Evolutionary conservation across 177 flowering plant species (phyloP), one percentile per base, ranked within the genome.

Genomic region (Vitis hybrid): DNA sequence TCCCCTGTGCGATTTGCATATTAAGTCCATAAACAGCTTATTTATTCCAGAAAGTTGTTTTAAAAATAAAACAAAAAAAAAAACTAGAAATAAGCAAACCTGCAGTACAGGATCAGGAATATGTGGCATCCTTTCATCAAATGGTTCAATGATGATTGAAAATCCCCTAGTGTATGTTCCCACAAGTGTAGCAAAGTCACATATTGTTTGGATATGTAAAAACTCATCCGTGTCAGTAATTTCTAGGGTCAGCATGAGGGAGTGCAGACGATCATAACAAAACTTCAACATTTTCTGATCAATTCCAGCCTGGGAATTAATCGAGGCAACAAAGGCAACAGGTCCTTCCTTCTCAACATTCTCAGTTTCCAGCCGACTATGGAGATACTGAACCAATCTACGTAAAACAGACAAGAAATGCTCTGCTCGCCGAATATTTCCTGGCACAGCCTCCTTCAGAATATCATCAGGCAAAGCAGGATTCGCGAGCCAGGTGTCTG

Each of bases 81-180:
- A 22, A 50, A 17, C 12, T 8, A 15, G 55, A 17, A 47, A 57
- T 18, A 66, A 49, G 61, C 79, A 2, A 73, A 92, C 99, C 92
- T 95, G 99, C 78, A 96, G 75, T 17, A 96, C 89, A 57, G 99
- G 99, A 65, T 96, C 99, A 59, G 97, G 98, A 77, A 94, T 89
- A 79, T 92, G 92, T 5, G 99, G 99, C 99, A 96, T 96, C 80
- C 99, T 90, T 82, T 96, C 99, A 86, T 96, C 99, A 83, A 77
- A 88, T 62, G 99, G 99, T 82, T 96, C 99, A 75, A 96, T 94
- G 33, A 96, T 94, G 51, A 96, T 92, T 50, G 97, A 94, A 84
- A 94, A 96, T 47, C 99, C 98, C 50, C 90, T 85, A 15, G 91
- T 73, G 74, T 96, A 94, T 4, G 99, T 94, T 73, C 97, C 99